Conservation (phyloP, 2,329 filamentous ascomycete species). For the Xylariaceae sp. region DNA sequence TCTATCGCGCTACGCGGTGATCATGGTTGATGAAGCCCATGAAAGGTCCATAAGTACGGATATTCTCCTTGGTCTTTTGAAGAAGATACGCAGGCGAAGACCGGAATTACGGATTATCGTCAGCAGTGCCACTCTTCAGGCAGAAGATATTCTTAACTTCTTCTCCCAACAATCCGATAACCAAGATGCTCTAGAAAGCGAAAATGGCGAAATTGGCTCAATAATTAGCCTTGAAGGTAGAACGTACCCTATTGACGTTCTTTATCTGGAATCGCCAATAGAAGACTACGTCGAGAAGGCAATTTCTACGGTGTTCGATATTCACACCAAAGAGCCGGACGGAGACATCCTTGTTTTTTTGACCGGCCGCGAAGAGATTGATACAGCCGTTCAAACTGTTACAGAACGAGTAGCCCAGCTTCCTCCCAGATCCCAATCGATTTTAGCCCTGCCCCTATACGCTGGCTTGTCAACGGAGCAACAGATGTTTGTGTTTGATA, state of each 20-base stretch:
- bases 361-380: conserved; percentile 92
- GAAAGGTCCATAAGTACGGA: conserved; percentile 93
- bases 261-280: conserved; percentile 76
- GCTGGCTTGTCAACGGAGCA: conserved; percentile 87
- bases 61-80: conserved; percentile 83
- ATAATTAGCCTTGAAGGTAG: conserved; percentile 88
- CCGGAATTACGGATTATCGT: conserved; percentile 85
- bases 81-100: conserved; percentile 82
- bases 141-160: conserved; percentile 81
- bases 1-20: conserved; percentile 86
- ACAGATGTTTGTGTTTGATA: conserved; percentile 94
- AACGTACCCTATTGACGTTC: conserved; percentile 83
- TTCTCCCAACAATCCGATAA: conserved; percentile 57
- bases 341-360: conserved; percentile 92
- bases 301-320: conserved; percentile 82
- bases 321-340: conserved; percentile 76
- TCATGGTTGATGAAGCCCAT: conserved; percentile 98
- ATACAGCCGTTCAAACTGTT: conserved; percentile 76
- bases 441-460: conserved; percentile 80
- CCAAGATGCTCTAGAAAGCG: conserved; percentile 33
- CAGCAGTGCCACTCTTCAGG: conserved; percentile 91
- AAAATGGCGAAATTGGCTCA: conserved; percentile 41
- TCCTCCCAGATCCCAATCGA: conserved; percentile 57
- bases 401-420: conserved; percentile 70
- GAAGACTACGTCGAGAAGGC: conserved; percentile 87